These are phyloP conservation scores for Lolium multiflorum DNA, from an alignment of 176 grass and related monocot species.

Conservation along the genomic window DNA sequence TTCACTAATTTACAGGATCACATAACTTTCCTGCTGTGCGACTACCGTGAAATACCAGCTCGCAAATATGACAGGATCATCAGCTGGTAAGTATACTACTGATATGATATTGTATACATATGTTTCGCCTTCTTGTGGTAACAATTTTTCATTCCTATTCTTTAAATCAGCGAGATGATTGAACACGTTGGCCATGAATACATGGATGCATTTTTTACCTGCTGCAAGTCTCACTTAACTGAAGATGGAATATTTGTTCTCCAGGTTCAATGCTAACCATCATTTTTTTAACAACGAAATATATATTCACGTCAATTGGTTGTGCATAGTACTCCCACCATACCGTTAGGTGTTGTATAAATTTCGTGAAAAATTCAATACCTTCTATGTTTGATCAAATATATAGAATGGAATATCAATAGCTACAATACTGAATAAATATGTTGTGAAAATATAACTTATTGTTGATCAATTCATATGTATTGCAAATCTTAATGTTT, in stretches of 20 bases:
- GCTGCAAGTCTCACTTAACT: constrained; percentile 74
- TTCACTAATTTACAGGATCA: constrained; percentile 46
- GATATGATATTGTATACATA: neutral
- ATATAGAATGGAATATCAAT: neutral
- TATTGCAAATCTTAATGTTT: too few relatives aligned
- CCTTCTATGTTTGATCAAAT: neutral
- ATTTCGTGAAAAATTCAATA: too few relatives aligned
- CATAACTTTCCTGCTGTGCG: constrained; percentile 78
- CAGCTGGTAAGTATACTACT: constrained; percentile 61
- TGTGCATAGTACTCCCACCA: too few relatives aligned
- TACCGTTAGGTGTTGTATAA: too few relatives aligned
- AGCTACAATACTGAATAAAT: neutral
- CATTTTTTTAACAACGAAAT: neutral
- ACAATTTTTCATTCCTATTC: neutral
- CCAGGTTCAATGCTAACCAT: constrained; percentile 43
- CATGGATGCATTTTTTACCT: constrained; percentile 78
- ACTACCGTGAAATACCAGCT: constrained; percentile 76
- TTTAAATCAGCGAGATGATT: constrained; percentile 71
- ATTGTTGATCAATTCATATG: too few relatives aligned
- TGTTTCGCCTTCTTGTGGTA: neutral
- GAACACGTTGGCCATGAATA: constrained; percentile 92
- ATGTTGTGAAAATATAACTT: neutral
- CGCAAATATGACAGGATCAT: constrained; percentile 82
- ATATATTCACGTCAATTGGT: neutral
- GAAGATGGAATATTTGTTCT: constrained; percentile 76